phyloP scores from a whole-genome alignment of 176 grass and related monocot species.

The Bolboschoenus planiculmis region DNA sequence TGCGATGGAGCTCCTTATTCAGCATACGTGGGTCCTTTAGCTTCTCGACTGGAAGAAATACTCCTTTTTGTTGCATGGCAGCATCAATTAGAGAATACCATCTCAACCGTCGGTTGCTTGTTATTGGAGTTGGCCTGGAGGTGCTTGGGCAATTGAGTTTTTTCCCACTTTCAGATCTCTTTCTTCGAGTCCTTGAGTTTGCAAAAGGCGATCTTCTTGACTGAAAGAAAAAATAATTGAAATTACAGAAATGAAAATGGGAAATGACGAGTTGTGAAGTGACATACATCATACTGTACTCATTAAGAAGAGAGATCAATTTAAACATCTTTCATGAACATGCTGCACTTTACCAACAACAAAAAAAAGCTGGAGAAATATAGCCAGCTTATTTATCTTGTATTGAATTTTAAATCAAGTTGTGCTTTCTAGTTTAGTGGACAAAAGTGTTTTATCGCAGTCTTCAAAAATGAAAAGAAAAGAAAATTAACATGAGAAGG shows the following conservation, averaged over 20 bases:
- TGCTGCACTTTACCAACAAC: too few species aligned
- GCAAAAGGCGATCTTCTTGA: conserved; percentile 86
- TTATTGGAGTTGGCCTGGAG: conserved; percentile 34
- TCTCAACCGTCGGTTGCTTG: conserved; percentile 39
- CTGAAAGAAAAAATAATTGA: conserved; percentile 38
- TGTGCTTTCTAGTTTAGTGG: neutral
- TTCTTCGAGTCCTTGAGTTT: conserved; percentile 58
- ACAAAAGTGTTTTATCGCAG: neutral
- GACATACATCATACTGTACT: neutral
- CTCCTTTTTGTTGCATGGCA: conserved; percentile 62
- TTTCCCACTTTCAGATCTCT: conserved; percentile 46
- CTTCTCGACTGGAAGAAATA: conserved; percentile 67
- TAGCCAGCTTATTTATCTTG: too few species aligned
- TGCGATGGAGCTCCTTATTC: conserved; percentile 75
- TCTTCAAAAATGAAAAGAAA: neutral
- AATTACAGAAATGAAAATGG: neutral
- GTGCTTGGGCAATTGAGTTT: conserved; percentile 43
- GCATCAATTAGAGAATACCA: conserved; percentile 90
- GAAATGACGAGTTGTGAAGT: conserved; percentile 11
- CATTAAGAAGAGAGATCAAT: neutral
- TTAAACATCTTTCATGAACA: neutral
- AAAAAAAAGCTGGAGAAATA: too few species aligned
- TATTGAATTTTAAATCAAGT: neutral
- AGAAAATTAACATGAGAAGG: neutral
- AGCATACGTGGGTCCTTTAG: conserved; percentile 64